Conservation (phyloP, 129 eudicot genomes). For the Artemisia tridentata region DNA sequence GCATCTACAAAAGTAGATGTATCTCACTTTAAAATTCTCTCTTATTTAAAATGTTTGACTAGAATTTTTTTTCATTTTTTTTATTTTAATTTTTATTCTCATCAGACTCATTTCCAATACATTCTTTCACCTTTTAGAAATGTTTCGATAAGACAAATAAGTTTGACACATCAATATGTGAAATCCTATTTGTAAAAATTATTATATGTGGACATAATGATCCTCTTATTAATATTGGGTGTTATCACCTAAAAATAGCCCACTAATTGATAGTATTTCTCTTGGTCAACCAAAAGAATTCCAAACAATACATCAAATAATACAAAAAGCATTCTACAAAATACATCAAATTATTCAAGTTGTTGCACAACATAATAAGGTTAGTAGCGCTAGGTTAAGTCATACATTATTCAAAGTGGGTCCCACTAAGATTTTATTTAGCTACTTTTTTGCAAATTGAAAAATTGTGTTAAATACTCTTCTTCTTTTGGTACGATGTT, state of each 20-base stretch:
- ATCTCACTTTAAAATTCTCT: no score
- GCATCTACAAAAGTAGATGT: no score
- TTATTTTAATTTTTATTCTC: no score
- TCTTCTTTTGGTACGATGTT: no score
- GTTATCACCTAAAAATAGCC: not conserved
- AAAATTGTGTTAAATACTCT: not conserved
- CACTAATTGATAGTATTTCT: not conserved
- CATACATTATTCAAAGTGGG: slow-evolving; percentile 3
- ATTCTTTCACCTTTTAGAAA: no score
- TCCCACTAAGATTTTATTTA: not conserved
- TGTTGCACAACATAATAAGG: slow-evolving; percentile 17
- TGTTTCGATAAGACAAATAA: no score
- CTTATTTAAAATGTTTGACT: no score
- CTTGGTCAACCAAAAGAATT: slow-evolving; percentile 10
- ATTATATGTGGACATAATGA: not conserved
- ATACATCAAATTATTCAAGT: slow-evolving; percentile 9
- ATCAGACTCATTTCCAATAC: no score
- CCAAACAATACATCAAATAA: slow-evolving; percentile 2
- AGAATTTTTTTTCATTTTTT: no score
- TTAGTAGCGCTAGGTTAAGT: not conserved
- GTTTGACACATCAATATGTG: not conserved
- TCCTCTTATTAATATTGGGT: not conserved
- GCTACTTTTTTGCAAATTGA: not conserved
- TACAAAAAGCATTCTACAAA: not conserved
- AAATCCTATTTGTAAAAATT: no score